Conservation (phyloP, 179 eudicot genomes). For the Silene noctiflora region DNA sequence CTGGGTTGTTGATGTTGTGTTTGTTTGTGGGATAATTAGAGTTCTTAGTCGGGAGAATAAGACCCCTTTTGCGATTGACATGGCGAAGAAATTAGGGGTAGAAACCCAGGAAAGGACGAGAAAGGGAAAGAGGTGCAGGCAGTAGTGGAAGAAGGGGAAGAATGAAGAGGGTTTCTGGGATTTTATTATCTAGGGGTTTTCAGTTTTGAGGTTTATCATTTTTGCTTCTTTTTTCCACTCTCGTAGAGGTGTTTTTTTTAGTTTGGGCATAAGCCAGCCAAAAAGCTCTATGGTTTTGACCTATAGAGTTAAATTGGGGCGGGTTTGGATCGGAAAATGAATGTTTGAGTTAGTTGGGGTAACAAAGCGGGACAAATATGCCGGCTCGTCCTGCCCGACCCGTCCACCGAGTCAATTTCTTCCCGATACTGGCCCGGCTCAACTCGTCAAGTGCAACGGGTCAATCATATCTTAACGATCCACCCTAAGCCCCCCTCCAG, state of each 20-base stretch:
- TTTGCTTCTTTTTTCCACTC: too few relatives aligned
- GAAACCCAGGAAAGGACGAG: background rate
- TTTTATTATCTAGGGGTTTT: slow-evolving; percentile 19
- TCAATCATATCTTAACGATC: too few relatives aligned
- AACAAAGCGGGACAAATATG: too few relatives aligned
- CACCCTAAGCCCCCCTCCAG: too few relatives aligned
- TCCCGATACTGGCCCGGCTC: too few relatives aligned
- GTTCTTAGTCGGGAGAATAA: slow-evolving; percentile 37
- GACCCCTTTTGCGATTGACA: slow-evolving; percentile 51
- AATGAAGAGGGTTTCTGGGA: slow-evolving; percentile 15
- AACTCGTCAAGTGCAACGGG: too few relatives aligned
- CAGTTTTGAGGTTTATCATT: background rate
- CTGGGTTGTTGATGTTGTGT: slow-evolving; percentile 20
- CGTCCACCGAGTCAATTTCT: too few relatives aligned
- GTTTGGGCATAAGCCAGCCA: background rate
- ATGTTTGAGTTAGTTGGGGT: too few relatives aligned
- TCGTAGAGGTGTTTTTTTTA: background rate
- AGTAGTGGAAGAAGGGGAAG: background rate
- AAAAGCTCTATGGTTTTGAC: too few relatives aligned
- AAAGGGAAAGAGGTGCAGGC: background rate
- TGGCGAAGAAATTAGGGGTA: slow-evolving; percentile 13
- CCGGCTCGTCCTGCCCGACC: too few relatives aligned
- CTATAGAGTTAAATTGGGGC: too few relatives aligned
- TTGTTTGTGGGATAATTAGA: slow-evolving; percentile 24
- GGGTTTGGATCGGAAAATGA: too few relatives aligned